These are phyloP conservation scores for Lichtheimia ramosa DNA, from an alignment of 371 early-diverging fungal species.

Conservation along the genomic window DNA sequence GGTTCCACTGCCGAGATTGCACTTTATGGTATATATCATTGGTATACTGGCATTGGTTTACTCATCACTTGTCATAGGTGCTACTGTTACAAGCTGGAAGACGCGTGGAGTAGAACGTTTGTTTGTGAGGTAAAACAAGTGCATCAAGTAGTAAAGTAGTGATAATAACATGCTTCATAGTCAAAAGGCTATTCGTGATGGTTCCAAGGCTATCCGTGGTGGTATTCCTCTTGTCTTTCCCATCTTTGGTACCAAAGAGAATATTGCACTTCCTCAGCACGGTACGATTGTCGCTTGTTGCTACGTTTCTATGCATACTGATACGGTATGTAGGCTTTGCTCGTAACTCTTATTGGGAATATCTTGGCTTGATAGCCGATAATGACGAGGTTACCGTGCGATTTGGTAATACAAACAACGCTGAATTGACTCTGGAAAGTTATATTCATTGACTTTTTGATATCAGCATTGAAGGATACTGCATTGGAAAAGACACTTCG, in stretches of 20 bases:
- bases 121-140: conserved; percentile 69
- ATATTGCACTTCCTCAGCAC: conserved; percentile 67
- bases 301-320: conserved; percentile 2
- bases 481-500: conserved; percentile 58
- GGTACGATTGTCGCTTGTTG: conserved; percentile 24
- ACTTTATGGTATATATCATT: conserved; percentile 50
- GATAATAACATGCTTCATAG: conserved; percentile 23
- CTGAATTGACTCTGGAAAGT: not conserved
- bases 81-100: conserved; percentile 82
- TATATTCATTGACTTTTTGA: not conserved
- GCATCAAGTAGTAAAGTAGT: not conserved
- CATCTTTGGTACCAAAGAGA: conserved; percentile 70
- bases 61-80: conserved; percentile 39
- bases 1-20: conserved; percentile 59
- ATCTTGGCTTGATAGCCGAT: conserved; percentile 54
- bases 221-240: conserved; percentile 85
- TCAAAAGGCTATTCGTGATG: conserved; percentile 69
- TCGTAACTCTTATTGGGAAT: conserved; percentile 72
- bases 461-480: conserved; percentile 57
- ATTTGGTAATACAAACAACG: conserved; percentile 50
- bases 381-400: conserved; percentile 62
- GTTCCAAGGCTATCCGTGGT: conserved; percentile 86
- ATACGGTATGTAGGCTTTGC: conserved; percentile 80
- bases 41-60: not conserved
- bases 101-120: conserved; percentile 65